Conservation (phyloP, 1,284 basidiomycete species). For the Puccinia coronata region DNA sequence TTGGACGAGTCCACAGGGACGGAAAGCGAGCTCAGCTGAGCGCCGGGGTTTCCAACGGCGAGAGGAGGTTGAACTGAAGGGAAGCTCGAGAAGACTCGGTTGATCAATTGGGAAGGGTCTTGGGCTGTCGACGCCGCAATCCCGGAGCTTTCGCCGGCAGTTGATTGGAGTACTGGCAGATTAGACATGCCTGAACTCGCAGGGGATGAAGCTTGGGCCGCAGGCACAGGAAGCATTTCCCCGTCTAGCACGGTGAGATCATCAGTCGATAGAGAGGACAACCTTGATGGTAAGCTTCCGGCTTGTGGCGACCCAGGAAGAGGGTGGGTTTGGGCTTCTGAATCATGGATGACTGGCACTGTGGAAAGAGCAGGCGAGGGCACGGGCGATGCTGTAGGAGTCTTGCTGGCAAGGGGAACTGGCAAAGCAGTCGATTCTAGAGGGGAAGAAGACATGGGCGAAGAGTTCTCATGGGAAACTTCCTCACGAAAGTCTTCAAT, state of each 20-base stretch:
- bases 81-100: background rate
- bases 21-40: background rate
- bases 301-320: no score
- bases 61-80: background rate
- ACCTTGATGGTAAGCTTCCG: no score
- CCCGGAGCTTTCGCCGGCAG: background rate
- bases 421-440: background rate
- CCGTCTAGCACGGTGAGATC: no score
- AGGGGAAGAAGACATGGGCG: background rate
- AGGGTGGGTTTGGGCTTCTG: no score
- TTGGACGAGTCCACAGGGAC: background rate
- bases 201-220: background rate
- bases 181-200: background rate
- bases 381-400: background rate
- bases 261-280: no score
- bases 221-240: no score
- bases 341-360: no score
- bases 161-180: background rate
- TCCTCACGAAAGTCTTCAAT: conserved; percentile 4
- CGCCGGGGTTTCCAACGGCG: background rate
- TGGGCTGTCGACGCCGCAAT: background rate
- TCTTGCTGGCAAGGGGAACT: background rate
- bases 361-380: no score
- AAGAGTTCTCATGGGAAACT: background rate
- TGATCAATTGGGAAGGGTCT: background rate